Evolutionary conservation across 805 yeast genomes (phyloP), one percentile per base, ranked within the genome.

Genomic region (Teunomyces cretensis): DNA sequence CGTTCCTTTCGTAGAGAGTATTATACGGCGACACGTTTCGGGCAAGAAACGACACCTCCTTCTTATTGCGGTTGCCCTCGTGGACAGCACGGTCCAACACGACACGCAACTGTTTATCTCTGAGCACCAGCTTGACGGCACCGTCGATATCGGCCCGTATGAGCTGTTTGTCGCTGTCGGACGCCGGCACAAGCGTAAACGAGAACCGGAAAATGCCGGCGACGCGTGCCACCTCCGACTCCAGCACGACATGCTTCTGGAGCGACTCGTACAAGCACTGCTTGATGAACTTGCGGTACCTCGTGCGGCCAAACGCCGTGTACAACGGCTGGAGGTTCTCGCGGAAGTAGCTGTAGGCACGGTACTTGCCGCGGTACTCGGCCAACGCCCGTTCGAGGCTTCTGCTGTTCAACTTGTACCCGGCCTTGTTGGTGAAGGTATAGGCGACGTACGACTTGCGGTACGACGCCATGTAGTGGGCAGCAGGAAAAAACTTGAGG

Each of bases 361-460:
- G 40, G 43, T 56, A 68, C 31, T 53, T 47, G 14, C 76, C 76
- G 2, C 45, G 53, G 51, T 71, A 72, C 3, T 36, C 30, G 15
- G 36, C 43, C 24, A 66, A 42, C 9, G 42, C 44, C 2, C 47
- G 48, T 30, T 55, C 65, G 13, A 70, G 55, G 2, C 14, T 30
- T 1, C 46, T 15, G 47, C 60, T 58, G 45, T 71, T 71, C 26
- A 69, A 48, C 7, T 53, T 52, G 32, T 45, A 57, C 3, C 66
- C 57, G 2, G 62, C 60, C n/a, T 42, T 49, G 44, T 66, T 62
- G 33, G 65, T 58, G 50, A 65, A 64, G 2, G 64, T 62, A 42
- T 64, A 62, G 9, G 76, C 70, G 30, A 72, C 53, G 42, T 62
- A 68, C 9, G 75, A 69, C 49, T 71, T 71, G 32, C 75, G 57